Evolutionary conservation across 23 red algal genomes (phyloP).

Genomic region (Gracilaria vermiculophylla): DNA sequence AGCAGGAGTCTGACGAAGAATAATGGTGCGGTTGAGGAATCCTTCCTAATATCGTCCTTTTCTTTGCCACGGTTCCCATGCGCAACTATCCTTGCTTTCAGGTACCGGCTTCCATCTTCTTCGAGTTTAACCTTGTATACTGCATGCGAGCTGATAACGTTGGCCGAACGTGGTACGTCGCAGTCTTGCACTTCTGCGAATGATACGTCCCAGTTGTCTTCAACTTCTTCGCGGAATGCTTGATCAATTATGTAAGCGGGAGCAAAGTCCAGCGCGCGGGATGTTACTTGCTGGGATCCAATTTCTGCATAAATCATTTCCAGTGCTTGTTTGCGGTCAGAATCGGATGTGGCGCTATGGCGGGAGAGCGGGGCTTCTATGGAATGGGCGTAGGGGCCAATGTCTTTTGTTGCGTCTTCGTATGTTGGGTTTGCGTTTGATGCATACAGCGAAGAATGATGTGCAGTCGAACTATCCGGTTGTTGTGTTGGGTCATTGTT

Average conservation of each 20-base stretch:
- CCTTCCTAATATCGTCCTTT: constrained; percentile 17
- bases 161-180: neutral
- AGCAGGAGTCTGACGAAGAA: neutral
- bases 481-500: too few relatives aligned
- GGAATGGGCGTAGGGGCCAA: too few relatives aligned
- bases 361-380: too few relatives aligned
- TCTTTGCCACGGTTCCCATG: constrained; percentile 13
- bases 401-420: too few relatives aligned
- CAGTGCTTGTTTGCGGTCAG: neutral
- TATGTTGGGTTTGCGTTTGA: too few relatives aligned
- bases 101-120: neutral
- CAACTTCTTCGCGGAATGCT: neutral
- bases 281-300: neutral
- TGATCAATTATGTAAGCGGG: constrained; percentile 3
- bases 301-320: neutral
- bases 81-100: constrained; percentile 13
- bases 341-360: too few relatives aligned
- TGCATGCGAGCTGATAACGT: constrained; percentile 2
- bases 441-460: too few relatives aligned
- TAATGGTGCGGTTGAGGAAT: neutral
- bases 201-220: neutral
- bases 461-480: too few relatives aligned
- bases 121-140: constrained; percentile 23
- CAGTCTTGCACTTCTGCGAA: neutral
- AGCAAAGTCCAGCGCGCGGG: neutral